These are phyloP conservation scores for Trichocladium antarcticum DNA, from an alignment of 495 filamentous ascomycete species.

Conservation along the genomic window DNA sequence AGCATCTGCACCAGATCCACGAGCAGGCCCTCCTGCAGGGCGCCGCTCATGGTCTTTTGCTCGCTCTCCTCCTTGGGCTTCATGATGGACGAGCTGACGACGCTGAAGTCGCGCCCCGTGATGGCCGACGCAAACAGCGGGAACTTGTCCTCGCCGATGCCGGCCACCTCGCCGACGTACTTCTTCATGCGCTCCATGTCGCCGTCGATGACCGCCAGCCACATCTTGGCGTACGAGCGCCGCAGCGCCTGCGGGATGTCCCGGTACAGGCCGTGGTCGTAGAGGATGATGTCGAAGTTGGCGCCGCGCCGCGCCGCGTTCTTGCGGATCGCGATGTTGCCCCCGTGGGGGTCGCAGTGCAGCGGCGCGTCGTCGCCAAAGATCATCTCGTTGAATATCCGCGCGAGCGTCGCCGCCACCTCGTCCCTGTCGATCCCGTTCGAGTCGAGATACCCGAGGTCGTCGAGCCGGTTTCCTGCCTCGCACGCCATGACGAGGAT, in stretches of 20 bases:
- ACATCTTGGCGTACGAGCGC: constrained; percentile 89
- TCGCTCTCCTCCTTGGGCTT: constrained; percentile 56
- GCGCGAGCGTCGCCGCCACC: constrained; percentile 81
- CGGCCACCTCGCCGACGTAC: constrained; percentile 80
- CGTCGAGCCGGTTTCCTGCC: constrained; percentile 76
- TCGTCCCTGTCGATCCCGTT: constrained; percentile 89
- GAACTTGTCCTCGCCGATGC: constrained; percentile 84
- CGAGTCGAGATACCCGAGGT: constrained; percentile 73
- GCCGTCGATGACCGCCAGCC: constrained; percentile 87
- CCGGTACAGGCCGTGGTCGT: constrained; percentile 94
- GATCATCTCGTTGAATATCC: constrained; percentile 99
- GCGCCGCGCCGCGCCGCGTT: constrained; percentile 35
- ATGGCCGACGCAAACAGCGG: constrained; percentile 93
- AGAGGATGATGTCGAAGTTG: constrained; percentile 96
- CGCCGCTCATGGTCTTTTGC: constrained; percentile 68
- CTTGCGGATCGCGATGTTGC: constrained; percentile 86
- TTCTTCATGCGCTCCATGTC: constrained; percentile 75
- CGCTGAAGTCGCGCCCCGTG: constrained; percentile 81
- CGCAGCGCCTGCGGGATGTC: constrained; percentile 71
- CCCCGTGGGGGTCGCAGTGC: constrained; percentile 96
- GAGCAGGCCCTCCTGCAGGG: constrained; percentile 78
- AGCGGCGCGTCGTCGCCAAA: constrained; percentile 82
- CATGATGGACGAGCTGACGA: constrained; percentile 51
- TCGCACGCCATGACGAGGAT: constrained; percentile 96
- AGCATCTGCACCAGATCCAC: constrained; percentile 80